These are phyloP conservation scores for Chytriomyces sp. DNA, from an alignment of 192 early-diverging fungal species.

Conservation along the genomic window DNA sequence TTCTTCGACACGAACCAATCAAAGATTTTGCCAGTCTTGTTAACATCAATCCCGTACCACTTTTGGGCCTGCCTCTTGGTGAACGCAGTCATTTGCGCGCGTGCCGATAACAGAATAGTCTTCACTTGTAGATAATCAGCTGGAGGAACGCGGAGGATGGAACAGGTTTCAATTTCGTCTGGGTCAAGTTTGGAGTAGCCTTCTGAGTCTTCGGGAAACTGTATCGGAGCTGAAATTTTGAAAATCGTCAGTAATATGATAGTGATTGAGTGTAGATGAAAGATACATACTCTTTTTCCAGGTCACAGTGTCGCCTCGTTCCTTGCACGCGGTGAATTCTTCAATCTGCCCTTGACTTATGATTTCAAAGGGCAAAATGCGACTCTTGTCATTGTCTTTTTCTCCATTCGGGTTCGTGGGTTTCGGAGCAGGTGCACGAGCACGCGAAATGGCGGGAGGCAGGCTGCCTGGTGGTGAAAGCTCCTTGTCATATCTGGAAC, in stretches of 20 bases:
- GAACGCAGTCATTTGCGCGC: constrained; percentile 61
- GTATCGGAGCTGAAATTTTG: constrained; percentile 28
- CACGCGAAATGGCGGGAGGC: too few relatives aligned
- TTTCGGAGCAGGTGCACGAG: too few relatives aligned
- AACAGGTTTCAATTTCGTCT: constrained; percentile 73
- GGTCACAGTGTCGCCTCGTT: constrained; percentile 35
- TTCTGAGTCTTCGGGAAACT: constrained; percentile 29
- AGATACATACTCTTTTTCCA: constrained; percentile 51
- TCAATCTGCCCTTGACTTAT: constrained; percentile 15
- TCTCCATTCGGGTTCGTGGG: not conserved
- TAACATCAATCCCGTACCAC: constrained; percentile 89
- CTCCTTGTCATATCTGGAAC: too few relatives aligned
- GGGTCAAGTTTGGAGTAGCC: constrained; percentile 56
- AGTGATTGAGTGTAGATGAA: not conserved
- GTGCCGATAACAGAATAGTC: constrained; percentile 69
- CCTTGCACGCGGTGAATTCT: constrained; percentile 27
- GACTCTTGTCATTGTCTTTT: constrained; percentile 10
- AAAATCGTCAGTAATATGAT: not conserved
- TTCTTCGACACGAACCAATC: constrained; percentile 85
- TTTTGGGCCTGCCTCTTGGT: constrained; percentile 92
- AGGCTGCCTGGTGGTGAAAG: too few relatives aligned
- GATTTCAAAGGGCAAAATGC: constrained; percentile 11
- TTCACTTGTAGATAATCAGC: constrained; percentile 85
- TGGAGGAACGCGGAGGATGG: constrained; percentile 79
- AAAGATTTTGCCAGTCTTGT: constrained; percentile 80